A percentile compares a stretch with the other conserved stretches of the same genome.
phyloP scores from a whole-genome alignment of 495 filamentous ascomycete genomes.

The Penicillium alfredii region DNA sequence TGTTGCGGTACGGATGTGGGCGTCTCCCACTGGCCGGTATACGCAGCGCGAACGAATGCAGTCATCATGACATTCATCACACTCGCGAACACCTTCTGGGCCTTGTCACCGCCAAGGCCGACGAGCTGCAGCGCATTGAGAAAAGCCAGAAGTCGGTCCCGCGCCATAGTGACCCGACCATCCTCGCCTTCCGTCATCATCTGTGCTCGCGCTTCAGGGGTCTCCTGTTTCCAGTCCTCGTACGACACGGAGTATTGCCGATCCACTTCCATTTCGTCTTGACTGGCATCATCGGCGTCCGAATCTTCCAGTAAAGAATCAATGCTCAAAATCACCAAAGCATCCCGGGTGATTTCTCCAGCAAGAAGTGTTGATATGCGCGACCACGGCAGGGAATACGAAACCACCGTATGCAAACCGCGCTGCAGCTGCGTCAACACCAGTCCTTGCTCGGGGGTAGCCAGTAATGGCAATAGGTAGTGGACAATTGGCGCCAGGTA shows the following conservation, averaged over 20 bases:
- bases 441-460: conserved; percentile 23
- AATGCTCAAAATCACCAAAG: conserved; percentile 53
- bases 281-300: conserved; percentile 9
- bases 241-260: conserved; percentile 36
- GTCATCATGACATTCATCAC: conserved; percentile 66
- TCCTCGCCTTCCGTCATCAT: conserved; percentile 38
- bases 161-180: conserved; percentile 32
- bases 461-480: conserved; percentile 32
- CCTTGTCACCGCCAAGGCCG: conserved; percentile 67
- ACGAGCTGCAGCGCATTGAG: conserved; percentile 60
- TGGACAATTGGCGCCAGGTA: conserved; percentile 44
- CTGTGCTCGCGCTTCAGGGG: conserved; percentile 18
- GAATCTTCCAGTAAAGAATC: conserved; percentile 24
- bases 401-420: conserved; percentile 60
- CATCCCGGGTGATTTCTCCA: conserved; percentile 46
- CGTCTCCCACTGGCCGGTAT: conserved; percentile 52
- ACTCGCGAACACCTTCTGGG: conserved; percentile 69
- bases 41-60: conserved; percentile 56
- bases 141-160: conserved; percentile 49
- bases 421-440: conserved; percentile 48
- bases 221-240: conserved; percentile 30
- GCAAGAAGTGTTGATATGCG: conserved; percentile 46
- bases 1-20: conserved; percentile 51
- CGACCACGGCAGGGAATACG: conserved; percentile 53
- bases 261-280: conserved; percentile 38